phyloP scores from a whole-genome alignment of 352 stramenopile genomes.

The Globisporangium cylindrosporum region DNA sequence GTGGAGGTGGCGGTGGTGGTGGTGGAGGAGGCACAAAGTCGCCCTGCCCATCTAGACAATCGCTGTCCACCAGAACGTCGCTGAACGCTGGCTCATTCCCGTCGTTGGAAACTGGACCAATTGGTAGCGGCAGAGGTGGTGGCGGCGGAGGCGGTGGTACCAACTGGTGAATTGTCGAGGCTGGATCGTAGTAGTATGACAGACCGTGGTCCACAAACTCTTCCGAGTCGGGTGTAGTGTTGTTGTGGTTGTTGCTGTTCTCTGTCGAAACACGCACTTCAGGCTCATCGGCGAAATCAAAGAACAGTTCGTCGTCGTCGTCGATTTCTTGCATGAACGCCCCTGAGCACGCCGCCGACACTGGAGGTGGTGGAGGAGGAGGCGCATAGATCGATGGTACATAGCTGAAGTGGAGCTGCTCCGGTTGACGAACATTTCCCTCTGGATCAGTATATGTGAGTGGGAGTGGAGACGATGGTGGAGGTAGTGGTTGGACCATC shows the following conservation, averaged over 20 bases:
- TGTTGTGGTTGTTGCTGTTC: constrained; percentile 4
- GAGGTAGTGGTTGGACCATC: not conserved
- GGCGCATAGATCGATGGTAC: not conserved
- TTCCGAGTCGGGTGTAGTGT: constrained; percentile 12
- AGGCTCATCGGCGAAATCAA: constrained; percentile 1
- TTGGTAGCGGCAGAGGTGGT: constrained; percentile 17
- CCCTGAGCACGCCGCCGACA: constrained; percentile 13
- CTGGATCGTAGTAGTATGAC: constrained; percentile 56
- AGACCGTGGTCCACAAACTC: constrained; percentile 49
- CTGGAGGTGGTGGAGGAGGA: constrained; percentile 14
- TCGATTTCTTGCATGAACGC: constrained; percentile 72
- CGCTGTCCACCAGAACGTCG: not conserved
- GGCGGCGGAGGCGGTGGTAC: constrained; percentile 23
- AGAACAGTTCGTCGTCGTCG: constrained; percentile 34
- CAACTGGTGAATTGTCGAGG: constrained; percentile 11
- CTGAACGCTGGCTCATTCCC: constrained; percentile 23
- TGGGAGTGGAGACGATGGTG: not conserved
- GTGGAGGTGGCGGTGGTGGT: constrained; percentile 9
- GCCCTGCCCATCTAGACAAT: not conserved
- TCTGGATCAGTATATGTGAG: too few relatives aligned
- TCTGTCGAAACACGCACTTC: constrained; percentile 3
- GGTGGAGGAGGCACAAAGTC: constrained; percentile 6
- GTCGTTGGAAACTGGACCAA: not conserved
- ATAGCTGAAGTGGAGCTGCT: not conserved
- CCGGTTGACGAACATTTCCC: not conserved